phyloP scores from a whole-genome alignment of 2,329 filamentous ascomycete genomes.

The Ophiostoma piceae region DNA sequence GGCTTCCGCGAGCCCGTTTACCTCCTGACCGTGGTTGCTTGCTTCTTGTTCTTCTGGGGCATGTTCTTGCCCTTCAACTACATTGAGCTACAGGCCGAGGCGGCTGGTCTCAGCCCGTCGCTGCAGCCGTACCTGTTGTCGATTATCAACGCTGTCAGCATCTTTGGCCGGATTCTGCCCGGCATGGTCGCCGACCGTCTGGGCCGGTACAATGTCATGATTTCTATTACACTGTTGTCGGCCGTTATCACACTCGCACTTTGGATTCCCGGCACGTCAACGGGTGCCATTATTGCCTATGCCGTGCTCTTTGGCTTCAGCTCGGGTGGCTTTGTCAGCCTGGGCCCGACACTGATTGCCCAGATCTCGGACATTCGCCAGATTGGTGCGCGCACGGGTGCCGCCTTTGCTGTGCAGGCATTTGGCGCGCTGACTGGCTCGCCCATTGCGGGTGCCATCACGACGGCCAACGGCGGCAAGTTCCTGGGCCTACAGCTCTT shows the following conservation, averaged over 20 bases:
- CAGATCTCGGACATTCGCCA: conserved; percentile 57
- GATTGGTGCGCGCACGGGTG: conserved; percentile 53
- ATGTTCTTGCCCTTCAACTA: conserved; percentile 53
- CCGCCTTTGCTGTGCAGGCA: conserved; percentile 51
- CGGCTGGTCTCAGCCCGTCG: conserved; percentile 39
- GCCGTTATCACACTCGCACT: conserved; percentile 39
- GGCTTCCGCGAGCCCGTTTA: conserved; percentile 45
- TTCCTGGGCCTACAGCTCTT: conserved; percentile 53
- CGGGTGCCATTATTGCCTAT: conserved; percentile 55
- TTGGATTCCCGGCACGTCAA: conserved; percentile 40
- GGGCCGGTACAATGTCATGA: conserved; percentile 40
- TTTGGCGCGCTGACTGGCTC: conserved; percentile 54
- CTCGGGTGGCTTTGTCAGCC: conserved; percentile 57
- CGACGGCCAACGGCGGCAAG: conserved; percentile 40
- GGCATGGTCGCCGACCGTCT: conserved; percentile 42
- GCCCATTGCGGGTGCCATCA: conserved; percentile 52
- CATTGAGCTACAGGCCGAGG: conserved; percentile 44
- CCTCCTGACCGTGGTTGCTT: conserved; percentile 39
- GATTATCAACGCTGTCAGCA: conserved; percentile 53
- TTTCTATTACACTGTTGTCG: conserved; percentile 44
- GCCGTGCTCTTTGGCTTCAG: conserved; percentile 59
- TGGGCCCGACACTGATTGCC: conserved; percentile 53
- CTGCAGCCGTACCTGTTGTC: conserved; percentile 46
- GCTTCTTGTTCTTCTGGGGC: conserved; percentile 53
- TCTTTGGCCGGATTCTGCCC: conserved; percentile 48